These are phyloP conservation scores for Fusarium sp. DNA, from an alignment of 2,329 filamentous ascomycete genomes.

Conservation along the genomic window DNA sequence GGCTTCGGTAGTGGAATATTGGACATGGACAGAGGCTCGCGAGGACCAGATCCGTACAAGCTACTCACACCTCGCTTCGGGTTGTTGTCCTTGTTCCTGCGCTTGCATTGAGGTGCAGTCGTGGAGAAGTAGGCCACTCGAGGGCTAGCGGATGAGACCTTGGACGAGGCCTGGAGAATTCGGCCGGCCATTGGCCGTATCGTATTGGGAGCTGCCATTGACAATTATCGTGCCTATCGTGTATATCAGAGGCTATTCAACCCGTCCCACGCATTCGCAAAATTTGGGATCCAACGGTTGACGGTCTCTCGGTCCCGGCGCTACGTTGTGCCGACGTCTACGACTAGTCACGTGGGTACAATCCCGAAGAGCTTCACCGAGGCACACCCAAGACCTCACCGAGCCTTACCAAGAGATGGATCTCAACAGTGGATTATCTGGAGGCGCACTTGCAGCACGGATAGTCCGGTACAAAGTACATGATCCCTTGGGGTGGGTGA, in stretches of 20 bases:
- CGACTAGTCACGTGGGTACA: conserved; percentile 16
- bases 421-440: conserved; percentile 43
- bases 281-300: conserved; percentile 40
- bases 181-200: conserved; percentile 51
- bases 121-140: conserved; percentile 66
- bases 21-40: conserved; percentile 81
- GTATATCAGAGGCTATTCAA: conserved; percentile 39
- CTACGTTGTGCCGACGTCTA: conserved; percentile 27
- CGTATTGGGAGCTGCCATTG: conserved; percentile 52
- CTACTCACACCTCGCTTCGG: conserved; percentile 85
- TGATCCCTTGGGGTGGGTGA: conserved; percentile 43
- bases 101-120: conserved; percentile 64
- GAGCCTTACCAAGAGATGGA: conserved; percentile 43
- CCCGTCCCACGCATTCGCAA: conserved; percentile 39
- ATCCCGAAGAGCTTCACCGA: conserved; percentile 11
- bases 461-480: conserved; percentile 51
- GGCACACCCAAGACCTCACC: conserved; percentile 32
- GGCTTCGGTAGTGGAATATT: conserved; percentile 82
- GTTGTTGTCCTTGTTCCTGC: conserved; percentile 79
- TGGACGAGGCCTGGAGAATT: conserved; percentile 38
- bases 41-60: conserved; percentile 82
- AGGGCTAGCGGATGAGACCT: conserved; percentile 22
- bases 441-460: conserved; percentile 51
- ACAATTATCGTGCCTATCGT: conserved; percentile 37
- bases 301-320: conserved; percentile 27